Conservation (phyloP, 2,329 filamentous ascomycete genomes). For the Drechmeria coniospora region DNA sequence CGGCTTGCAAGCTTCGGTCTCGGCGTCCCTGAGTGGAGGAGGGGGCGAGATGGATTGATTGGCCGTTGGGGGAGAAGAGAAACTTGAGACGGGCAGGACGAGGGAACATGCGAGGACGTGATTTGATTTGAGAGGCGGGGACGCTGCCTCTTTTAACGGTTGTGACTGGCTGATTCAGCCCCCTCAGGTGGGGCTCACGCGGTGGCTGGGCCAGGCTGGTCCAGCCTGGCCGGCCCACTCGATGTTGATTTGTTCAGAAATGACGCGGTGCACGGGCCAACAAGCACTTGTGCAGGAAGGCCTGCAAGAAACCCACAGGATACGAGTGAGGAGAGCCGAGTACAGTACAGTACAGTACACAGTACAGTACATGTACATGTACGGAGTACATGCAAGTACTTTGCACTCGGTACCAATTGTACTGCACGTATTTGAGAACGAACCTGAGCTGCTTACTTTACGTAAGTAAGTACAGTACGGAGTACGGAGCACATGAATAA, state of each 20-base stretch:
- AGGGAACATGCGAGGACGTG: conserved; percentile 30
- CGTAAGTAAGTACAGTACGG: too few relatives aligned
- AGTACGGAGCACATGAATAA: too few relatives aligned
- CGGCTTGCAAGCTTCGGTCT: conserved; percentile 7
- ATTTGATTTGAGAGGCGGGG: conserved; percentile 31
- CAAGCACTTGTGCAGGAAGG: background rate
- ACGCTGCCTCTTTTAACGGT: conserved; percentile 25
- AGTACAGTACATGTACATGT: too few relatives aligned
- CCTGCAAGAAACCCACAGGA: too few relatives aligned
- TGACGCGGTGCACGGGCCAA: conserved; percentile 14
- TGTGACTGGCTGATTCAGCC: conserved; percentile 37
- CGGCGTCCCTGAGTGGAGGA: conserved; percentile 20
- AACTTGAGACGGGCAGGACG: conserved; percentile 19
- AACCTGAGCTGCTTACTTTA: too few relatives aligned
- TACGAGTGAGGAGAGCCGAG: too few relatives aligned
- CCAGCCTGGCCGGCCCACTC: conserved; percentile 9
- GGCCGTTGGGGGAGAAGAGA: conserved; percentile 25
- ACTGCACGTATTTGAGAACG: too few relatives aligned
- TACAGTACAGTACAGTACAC: too few relatives aligned
- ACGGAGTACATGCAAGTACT: too few relatives aligned
- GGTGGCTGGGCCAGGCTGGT: too few relatives aligned
- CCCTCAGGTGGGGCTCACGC: conserved; percentile 17
- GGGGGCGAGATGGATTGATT: conserved; percentile 27
- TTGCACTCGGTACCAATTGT: too few relatives aligned
- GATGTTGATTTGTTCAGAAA: conserved; percentile 16